phyloP scores from a whole-genome alignment of 306 rosid species.

The Rubus idaeus region DNA sequence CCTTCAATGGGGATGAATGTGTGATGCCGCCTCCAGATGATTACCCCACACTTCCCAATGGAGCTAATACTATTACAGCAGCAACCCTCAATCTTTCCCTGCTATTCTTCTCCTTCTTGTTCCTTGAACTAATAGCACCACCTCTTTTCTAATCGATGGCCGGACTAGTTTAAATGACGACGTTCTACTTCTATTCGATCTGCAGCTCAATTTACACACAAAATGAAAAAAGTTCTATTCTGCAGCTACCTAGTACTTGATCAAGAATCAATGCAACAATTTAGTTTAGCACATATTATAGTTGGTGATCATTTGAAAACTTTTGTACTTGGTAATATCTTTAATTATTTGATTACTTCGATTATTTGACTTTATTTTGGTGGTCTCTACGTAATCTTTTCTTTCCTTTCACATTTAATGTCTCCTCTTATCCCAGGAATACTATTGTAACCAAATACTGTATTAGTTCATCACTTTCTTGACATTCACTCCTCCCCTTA shows the following conservation, averaged over 20 bases:
- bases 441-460: too few species aligned
- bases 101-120: neutral
- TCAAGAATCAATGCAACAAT: neutral
- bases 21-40: conserved; percentile 77
- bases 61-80: conserved; percentile 18
- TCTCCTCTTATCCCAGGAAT: too few species aligned
- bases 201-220: too few species aligned
- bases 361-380: neutral
- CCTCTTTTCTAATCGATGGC: neutral
- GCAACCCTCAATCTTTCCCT: neutral
- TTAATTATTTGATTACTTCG: neutral
- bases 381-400: too few species aligned
- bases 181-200: neutral
- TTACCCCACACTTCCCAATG: conserved; percentile 63
- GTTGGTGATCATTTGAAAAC: neutral
- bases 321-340: neutral
- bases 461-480: too few species aligned
- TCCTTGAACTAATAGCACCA: conserved; percentile 5
- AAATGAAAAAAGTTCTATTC: neutral
- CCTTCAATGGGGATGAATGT: conserved; percentile 77
- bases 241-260: neutral
- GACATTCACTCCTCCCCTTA: too few species aligned
- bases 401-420: too few species aligned
- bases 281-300: neutral
- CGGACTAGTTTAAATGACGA: neutral